phyloP scores from a whole-genome alignment of 1,139 yeast species.

The Candida glucosophila region DNA sequence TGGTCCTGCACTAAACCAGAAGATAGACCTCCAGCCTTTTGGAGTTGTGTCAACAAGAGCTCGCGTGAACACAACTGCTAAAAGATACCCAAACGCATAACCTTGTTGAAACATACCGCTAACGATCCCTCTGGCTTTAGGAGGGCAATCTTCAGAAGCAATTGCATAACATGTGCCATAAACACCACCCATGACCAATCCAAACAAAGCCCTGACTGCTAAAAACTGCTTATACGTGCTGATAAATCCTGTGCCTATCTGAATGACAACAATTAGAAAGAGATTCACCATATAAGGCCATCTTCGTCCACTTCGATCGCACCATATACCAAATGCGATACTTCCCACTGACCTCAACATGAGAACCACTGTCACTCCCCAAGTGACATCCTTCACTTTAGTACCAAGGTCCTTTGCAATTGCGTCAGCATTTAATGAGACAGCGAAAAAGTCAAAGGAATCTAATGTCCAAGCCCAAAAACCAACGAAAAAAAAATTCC shows the following conservation, averaged over 20 bases:
- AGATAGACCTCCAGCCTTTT: constrained; percentile 19
- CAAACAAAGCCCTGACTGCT: constrained; percentile 33
- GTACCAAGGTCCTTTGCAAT: constrained; percentile 21
- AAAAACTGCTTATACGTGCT: constrained; percentile 28
- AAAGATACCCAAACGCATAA: constrained; percentile 34
- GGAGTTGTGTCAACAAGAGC: constrained; percentile 20
- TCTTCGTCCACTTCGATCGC: constrained; percentile 30
- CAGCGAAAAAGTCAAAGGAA: constrained; percentile 34
- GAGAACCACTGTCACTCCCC: constrained; percentile 38
- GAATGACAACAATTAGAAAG: constrained; percentile 22
- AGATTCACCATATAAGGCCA: constrained; percentile 29
- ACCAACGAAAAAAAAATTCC: constrained; percentile 28
- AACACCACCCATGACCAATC: constrained; percentile 37
- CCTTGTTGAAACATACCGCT: constrained; percentile 37
- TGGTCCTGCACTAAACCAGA: constrained; percentile 22
- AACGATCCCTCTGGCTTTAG: constrained; percentile 29
- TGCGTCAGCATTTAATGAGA: constrained; percentile 22
- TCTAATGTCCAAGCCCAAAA: constrained; percentile 37
- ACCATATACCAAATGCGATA: constrained; percentile 26
- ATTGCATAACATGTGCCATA: constrained; percentile 32
- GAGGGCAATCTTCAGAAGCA: constrained; percentile 32
- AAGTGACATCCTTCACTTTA: constrained; percentile 23
- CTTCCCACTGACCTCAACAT: constrained; percentile 40
- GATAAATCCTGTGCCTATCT: constrained; percentile 35
- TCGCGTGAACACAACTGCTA: constrained; percentile 34